These are phyloP conservation scores for Taphrina wiesneri DNA, from an alignment of 1,139 yeast species.

Conservation along the genomic window DNA sequence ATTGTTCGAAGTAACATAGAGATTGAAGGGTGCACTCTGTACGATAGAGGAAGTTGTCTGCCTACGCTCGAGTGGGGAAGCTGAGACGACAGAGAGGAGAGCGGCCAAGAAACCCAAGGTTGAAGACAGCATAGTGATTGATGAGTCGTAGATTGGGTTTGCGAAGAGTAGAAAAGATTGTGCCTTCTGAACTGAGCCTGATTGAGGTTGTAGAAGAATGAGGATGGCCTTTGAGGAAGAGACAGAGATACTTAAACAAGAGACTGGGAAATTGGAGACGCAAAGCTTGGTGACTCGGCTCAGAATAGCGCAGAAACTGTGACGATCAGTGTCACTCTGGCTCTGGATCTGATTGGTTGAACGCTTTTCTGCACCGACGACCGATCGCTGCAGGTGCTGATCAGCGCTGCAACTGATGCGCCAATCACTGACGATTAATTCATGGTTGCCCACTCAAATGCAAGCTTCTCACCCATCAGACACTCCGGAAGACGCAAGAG, in stretches of 20 bases:
- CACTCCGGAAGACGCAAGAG: too few species aligned
- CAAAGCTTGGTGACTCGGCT: not conserved
- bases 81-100: not conserved
- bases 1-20: slow-evolving; percentile 4
- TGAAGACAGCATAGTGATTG: not conserved
- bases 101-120: not conserved
- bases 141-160: not conserved
- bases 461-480: too few species aligned
- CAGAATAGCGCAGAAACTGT: not conserved
- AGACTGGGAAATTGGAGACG: not conserved
- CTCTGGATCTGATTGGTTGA: not conserved
- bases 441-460: too few species aligned
- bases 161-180: not conserved
- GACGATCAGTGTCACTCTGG: not conserved
- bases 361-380: not conserved
- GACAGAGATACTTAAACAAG: not conserved
- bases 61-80: not conserved
- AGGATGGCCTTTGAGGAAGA: not conserved
- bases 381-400: not conserved
- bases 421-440: too few species aligned
- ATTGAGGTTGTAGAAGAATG: not conserved
- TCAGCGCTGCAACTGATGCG: not conserved
- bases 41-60: not conserved
- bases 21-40: slow-evolving; percentile 9
- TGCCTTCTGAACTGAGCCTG: not conserved